A percentile compares a stretch with the other conserved stretches of the same genome.
Conservation (phyloP, 768 basidiomycete species). For the Gymnopilus dilepis region DNA sequence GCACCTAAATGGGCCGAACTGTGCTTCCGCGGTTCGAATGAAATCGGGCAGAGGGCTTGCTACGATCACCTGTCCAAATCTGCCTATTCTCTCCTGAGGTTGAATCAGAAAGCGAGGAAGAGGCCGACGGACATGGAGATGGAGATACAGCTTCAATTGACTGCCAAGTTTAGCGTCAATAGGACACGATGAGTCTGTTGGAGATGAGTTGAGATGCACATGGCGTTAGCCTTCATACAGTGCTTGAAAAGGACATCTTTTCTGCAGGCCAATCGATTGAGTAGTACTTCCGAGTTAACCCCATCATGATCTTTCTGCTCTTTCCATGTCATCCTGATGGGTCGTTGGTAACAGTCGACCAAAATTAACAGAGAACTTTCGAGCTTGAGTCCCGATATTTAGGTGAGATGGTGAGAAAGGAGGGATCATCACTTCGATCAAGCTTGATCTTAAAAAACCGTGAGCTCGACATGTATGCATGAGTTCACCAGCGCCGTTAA, state of each 20-base stretch:
- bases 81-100: constrained; percentile 11
- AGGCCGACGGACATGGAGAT: constrained; percentile 24
- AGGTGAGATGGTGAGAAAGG: constrained; percentile 12
- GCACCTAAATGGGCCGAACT: constrained; percentile 1
- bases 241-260: constrained; percentile 13
- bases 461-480: constrained; percentile 9
- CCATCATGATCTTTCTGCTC: constrained; percentile 18
- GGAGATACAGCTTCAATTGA: constrained; percentile 9
- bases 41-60: constrained; percentile 21
- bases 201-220: constrained; percentile 20
- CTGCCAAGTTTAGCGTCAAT: constrained; percentile 2
- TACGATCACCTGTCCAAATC: constrained; percentile 16
- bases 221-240: constrained; percentile 22
- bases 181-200: background rate
- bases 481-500: constrained; percentile 13
- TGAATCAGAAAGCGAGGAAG: constrained; percentile 20
- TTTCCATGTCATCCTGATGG: constrained; percentile 11
- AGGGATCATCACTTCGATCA: constrained; percentile 12
- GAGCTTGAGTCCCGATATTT: constrained; percentile 6
- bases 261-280: background rate
- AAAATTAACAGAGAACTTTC: constrained; percentile 4
- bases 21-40: constrained; percentile 1
- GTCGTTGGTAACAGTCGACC: background rate
- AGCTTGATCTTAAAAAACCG: constrained; percentile 7
- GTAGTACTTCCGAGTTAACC: constrained; percentile 24